Percentiles rank a stretch among this genome's conserved stretches.
phyloP scores from a whole-genome alignment of 495 filamentous ascomycete genomes.

The Podospora australis region DNA sequence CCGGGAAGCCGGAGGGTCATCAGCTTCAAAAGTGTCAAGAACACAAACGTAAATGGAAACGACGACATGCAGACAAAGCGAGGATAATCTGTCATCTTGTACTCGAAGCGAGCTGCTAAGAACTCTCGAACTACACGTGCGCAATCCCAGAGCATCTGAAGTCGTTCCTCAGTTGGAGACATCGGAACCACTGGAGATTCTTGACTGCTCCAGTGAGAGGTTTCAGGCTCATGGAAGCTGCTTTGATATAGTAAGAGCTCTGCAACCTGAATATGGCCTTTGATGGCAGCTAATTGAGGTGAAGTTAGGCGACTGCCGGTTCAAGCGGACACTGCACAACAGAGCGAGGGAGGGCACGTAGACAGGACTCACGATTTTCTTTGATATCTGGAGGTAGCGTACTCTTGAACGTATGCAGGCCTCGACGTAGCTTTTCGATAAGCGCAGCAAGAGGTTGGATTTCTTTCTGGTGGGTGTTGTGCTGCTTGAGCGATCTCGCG shows the following conservation, averaged over 20 bases:
- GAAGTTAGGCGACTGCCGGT: too few species aligned
- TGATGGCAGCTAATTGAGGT: constrained; percentile 14
- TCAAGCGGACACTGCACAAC: not conserved
- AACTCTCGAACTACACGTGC: constrained; percentile 13
- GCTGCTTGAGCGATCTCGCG: constrained; percentile 15
- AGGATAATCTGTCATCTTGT: constrained; percentile 9
- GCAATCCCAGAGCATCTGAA: constrained; percentile 19
- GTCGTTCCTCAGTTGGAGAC: constrained; percentile 3
- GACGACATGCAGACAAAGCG: constrained; percentile 22
- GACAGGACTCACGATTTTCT: constrained; percentile 11
- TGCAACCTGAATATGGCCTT: constrained; percentile 21
- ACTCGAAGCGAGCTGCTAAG: constrained; percentile 13
- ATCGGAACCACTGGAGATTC: not conserved
- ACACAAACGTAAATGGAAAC: constrained; percentile 23
- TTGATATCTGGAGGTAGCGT: constrained; percentile 14
- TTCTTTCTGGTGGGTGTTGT: constrained; percentile 3
- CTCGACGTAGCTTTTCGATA: constrained; percentile 19
- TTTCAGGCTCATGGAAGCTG: not conserved
- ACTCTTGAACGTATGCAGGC: constrained; percentile 11
- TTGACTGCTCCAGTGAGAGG: not conserved
- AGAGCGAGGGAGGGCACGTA: not conserved
- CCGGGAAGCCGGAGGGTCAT: constrained; percentile 18
- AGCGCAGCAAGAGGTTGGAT: constrained; percentile 13
- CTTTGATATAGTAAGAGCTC: constrained; percentile 26
- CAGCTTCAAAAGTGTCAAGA: constrained; percentile 23